Percentiles rank a stretch among this genome's conserved stretches.
Evolutionary conservation across 495 filamentous ascomycete species (phyloP).

Genomic region (Aspergillus sclerotiicarbonarius): DNA sequence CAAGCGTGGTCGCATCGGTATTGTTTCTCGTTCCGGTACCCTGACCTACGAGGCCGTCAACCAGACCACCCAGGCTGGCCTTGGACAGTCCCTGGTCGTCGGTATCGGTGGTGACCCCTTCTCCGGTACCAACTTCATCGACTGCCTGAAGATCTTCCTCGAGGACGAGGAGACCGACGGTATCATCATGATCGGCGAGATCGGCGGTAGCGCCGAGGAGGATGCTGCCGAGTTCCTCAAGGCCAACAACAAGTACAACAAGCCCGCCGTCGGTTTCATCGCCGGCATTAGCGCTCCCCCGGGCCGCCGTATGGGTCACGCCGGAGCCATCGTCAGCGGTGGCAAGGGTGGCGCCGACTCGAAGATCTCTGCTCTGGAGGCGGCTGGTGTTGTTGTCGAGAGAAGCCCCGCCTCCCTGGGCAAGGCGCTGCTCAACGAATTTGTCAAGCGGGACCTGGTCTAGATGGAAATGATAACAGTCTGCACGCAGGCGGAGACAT

Average conservation of each 20-base stretch:
- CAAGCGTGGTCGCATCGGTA: constrained; percentile 97
- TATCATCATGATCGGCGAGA: constrained; percentile 99
- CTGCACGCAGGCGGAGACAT: constrained; percentile 9
- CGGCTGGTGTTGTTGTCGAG: constrained; percentile 93
- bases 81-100: constrained; percentile 96
- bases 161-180: constrained; percentile 95
- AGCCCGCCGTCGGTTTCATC: constrained; percentile 97
- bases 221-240: constrained; percentile 96
- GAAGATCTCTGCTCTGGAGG: constrained; percentile 93
- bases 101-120: constrained; percentile 99
- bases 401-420: constrained; percentile 87
- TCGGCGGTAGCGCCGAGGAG: constrained; percentile 95
- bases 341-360: constrained; percentile 97
- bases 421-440: constrained; percentile 90
- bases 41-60: constrained; percentile 99
- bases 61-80: constrained; percentile 94
- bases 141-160: constrained; percentile 96
- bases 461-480: constrained; percentile 43
- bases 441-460: constrained; percentile 92
- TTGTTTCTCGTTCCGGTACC: constrained; percentile 96
- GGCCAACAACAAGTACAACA: constrained; percentile 84
- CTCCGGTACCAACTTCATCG: constrained; percentile 99
- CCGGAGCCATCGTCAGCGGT: constrained; percentile 93
- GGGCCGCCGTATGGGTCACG: constrained; percentile 96
- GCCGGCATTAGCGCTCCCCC: constrained; percentile 96